Conservation (phyloP, 2,329 filamentous ascomycete genomes). For the Microcera coccophila region DNA sequence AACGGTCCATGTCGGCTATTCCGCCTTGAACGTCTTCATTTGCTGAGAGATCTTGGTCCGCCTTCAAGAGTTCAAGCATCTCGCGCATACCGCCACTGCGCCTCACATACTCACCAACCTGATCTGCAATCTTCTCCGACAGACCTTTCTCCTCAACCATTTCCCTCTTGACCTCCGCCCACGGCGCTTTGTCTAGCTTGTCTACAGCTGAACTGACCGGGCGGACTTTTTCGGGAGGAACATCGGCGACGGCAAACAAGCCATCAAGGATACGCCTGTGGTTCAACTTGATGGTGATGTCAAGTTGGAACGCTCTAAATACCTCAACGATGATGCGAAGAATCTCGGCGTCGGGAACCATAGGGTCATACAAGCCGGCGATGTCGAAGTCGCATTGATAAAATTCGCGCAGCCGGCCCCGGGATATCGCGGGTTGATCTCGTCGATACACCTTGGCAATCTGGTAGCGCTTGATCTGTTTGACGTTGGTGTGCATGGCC, state of each 20-base stretch:
- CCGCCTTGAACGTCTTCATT: conserved; percentile 77
- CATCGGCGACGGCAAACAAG: conserved; percentile 85
- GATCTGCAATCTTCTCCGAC: conserved; percentile 71
- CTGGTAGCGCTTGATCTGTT: not conserved
- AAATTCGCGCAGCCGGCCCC: conserved; percentile 92
- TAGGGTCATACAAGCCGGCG: conserved; percentile 79
- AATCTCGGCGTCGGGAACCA: conserved; percentile 90
- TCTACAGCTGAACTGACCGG: conserved; percentile 90
- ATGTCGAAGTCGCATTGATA: conserved; percentile 98
- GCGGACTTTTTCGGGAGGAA: conserved; percentile 80
- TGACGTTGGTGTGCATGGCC: not conserved
- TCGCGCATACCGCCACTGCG: conserved; percentile 72
- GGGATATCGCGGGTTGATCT: conserved; percentile 38
- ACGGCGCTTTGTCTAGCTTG: conserved; percentile 90
- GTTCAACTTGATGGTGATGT: conserved; percentile 85
- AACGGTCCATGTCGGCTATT: conserved; percentile 71
- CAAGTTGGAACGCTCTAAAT: conserved; percentile 74
- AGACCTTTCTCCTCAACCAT: conserved; percentile 93
- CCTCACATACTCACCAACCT: conserved; percentile 78
- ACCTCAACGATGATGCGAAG: conserved; percentile 80
- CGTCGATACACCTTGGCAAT: not conserved
- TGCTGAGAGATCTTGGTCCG: conserved; percentile 62
- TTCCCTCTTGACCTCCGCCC: conserved; percentile 84
- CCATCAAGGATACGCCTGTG: conserved; percentile 92
- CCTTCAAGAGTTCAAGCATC: conserved; percentile 66